Conservation (phyloP, 306 rosid genomes). For the Sindora glabra region DNA sequence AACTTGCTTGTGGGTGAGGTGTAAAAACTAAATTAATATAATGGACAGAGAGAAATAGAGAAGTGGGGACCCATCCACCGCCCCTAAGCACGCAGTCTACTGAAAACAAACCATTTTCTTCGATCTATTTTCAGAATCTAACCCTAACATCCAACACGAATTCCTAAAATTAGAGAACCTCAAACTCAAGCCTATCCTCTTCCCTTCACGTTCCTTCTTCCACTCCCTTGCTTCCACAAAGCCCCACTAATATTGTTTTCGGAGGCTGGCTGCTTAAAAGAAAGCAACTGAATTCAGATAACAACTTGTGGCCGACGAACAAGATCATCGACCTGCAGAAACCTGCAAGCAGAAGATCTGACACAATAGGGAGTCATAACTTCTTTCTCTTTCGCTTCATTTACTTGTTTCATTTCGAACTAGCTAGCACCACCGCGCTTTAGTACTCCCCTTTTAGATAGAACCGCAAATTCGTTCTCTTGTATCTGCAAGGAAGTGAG, state of each 20-base stretch:
- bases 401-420: no score
- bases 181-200: neutral
- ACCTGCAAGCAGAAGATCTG: no score
- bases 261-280: no score
- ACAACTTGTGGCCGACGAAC: no score
- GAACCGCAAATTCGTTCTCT: no score
- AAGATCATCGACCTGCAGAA: no score
- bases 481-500: neutral
- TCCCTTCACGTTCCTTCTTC: conserved; percentile 2
- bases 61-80: conserved; percentile 74
- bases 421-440: no score
- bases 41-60: conserved; percentile 5
- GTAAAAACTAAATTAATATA: neutral
- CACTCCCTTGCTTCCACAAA: conserved; percentile 18
- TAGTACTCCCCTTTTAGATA: no score
- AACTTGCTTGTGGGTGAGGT: neutral
- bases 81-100: conserved; percentile 62
- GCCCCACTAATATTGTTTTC: neutral
- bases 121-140: conserved; percentile 39
- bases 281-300: no score
- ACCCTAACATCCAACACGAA: conserved; percentile 49
- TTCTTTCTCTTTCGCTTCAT: no score
- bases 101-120: conserved; percentile 43
- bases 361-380: no score
- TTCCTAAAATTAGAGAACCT: neutral